phyloP scores from a whole-genome alignment of 1,284 basidiomycete genomes.

The Cutaneotrichosporon sp. region DNA sequence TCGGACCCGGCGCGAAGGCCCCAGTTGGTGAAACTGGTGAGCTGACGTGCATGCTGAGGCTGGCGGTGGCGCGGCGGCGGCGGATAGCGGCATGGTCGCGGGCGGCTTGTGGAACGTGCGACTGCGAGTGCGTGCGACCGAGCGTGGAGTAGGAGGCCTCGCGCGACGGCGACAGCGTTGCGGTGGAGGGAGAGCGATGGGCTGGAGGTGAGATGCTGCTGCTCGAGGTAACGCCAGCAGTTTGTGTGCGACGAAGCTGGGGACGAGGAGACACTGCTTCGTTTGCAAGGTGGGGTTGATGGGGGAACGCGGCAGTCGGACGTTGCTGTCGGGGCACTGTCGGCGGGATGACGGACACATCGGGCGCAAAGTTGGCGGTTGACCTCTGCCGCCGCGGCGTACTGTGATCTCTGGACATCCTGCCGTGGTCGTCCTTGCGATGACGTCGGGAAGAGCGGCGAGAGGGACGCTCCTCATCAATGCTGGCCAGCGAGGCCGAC shows the following conservation, averaged over 20 bases:
- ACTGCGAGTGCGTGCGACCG: background rate
- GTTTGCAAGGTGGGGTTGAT: background rate
- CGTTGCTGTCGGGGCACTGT: background rate
- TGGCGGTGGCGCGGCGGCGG: constrained; percentile 29
- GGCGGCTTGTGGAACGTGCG: background rate
- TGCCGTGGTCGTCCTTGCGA: background rate
- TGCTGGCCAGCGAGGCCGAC: constrained; percentile 2
- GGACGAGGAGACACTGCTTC: background rate
- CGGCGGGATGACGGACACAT: constrained; percentile 5
- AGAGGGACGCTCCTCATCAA: constrained; percentile 10
- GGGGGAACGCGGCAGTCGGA: background rate
- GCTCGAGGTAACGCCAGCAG: constrained; percentile 9
- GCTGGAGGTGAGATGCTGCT: background rate
- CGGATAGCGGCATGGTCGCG: constrained; percentile 19
- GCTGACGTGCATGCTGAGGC: constrained; percentile 17
- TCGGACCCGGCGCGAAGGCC: constrained; percentile 8
- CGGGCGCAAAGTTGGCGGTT: constrained; percentile 2
- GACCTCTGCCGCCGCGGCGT: constrained; percentile 10
- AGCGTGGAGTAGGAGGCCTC: constrained; percentile 6
- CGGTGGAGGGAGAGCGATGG: background rate
- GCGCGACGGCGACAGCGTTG: background rate
- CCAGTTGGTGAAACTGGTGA: constrained; percentile 30
- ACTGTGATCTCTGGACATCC: background rate
- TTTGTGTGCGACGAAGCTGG: constrained; percentile 21
- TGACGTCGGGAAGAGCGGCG: constrained; percentile 17